Evolutionary conservation across 495 filamentous ascomycete genomes (phyloP).

Genomic region (Penicillium antarcticum): DNA sequence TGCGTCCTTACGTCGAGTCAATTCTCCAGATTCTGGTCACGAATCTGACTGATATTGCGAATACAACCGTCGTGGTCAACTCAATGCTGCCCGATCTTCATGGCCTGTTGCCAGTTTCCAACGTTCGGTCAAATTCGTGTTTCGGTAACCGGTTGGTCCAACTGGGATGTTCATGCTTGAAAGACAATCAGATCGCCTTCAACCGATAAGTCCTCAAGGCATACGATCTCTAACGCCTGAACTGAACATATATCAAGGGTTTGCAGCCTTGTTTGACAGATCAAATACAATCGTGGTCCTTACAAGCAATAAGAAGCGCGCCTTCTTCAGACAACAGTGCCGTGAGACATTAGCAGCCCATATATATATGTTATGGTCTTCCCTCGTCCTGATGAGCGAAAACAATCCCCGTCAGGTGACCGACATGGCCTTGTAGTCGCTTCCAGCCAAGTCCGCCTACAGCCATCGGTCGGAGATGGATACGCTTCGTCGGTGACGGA

Average conservation of each 20-base stretch:
- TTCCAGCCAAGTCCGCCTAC: not conserved
- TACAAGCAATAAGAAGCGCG: not conserved
- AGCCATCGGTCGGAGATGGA: not conserved
- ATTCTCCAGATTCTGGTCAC: too few species aligned
- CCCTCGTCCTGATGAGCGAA: too few species aligned
- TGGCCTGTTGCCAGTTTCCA: too few species aligned
- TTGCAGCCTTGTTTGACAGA: not conserved
- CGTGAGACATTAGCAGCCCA: not conserved
- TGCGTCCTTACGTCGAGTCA: not conserved
- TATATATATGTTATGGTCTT: not conserved
- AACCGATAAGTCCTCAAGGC: not conserved
- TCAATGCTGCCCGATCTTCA: too few species aligned
- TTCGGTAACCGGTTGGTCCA: too few species aligned
- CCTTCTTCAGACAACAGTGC: not conserved
- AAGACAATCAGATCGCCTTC: too few species aligned
- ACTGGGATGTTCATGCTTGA: not conserved
- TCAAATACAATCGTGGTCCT: not conserved
- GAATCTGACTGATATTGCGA: too few species aligned
- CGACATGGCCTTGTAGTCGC: slow-evolving; percentile 2
- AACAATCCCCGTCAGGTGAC: not conserved
- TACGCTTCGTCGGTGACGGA: slow-evolving; percentile 2
- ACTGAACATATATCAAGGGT: not conserved
- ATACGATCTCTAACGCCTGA: not conserved
- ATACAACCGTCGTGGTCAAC: too few species aligned
- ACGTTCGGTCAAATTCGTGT: too few species aligned